These are phyloP conservation scores for Wickerhamomyces canadensis DNA, from an alignment of 805 yeast species.

Conservation along the genomic window DNA sequence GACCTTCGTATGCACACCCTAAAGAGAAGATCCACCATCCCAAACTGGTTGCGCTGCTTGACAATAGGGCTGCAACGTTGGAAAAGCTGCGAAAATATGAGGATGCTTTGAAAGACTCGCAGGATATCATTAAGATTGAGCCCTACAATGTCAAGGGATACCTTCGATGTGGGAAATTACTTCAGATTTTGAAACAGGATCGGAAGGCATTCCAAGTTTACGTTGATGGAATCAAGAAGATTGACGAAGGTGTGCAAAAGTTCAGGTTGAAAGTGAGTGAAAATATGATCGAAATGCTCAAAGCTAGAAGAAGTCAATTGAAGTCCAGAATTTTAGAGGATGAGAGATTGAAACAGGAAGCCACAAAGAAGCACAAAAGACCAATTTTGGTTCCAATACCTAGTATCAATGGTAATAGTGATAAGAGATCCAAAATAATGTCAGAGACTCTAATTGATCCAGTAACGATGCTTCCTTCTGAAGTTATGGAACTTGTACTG, in stretches of 20 bases:
- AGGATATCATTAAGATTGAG: slow-evolving; percentile 14
- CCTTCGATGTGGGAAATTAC: slow-evolving; percentile 14
- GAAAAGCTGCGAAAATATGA: slow-evolving; percentile 11
- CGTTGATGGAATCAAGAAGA: slow-evolving; percentile 7
- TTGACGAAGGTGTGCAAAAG: slow-evolving; percentile 9
- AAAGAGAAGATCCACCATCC: slow-evolving; percentile 17
- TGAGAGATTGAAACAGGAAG: neutral
- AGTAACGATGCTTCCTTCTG: slow-evolving; percentile 7
- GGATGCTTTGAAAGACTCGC: slow-evolving; percentile 17
- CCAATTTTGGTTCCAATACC: slow-evolving; percentile 8
- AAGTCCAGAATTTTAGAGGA: neutral
- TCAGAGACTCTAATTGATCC: slow-evolving; percentile 7
- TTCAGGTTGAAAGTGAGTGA: slow-evolving; percentile 12
- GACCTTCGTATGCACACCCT: slow-evolving; percentile 10
- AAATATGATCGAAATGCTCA: slow-evolving; percentile 7
- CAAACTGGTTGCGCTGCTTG: slow-evolving; percentile 16
- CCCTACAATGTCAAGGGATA: slow-evolving; percentile 23
- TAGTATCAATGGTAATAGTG: neutral
- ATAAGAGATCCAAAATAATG: neutral
- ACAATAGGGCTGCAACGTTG: slow-evolving; percentile 18
- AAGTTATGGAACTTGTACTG: slow-evolving; percentile 6
- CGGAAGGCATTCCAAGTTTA: slow-evolving; percentile 7
- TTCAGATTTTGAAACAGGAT: slow-evolving; percentile 4
- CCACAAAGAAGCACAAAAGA: slow-evolving; percentile 3
- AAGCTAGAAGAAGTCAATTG: slow-evolving; percentile 3